These are phyloP conservation scores for Nitzschia palea DNA, from an alignment of 108 stramenopile genomes.

Conservation along the genomic window DNA sequence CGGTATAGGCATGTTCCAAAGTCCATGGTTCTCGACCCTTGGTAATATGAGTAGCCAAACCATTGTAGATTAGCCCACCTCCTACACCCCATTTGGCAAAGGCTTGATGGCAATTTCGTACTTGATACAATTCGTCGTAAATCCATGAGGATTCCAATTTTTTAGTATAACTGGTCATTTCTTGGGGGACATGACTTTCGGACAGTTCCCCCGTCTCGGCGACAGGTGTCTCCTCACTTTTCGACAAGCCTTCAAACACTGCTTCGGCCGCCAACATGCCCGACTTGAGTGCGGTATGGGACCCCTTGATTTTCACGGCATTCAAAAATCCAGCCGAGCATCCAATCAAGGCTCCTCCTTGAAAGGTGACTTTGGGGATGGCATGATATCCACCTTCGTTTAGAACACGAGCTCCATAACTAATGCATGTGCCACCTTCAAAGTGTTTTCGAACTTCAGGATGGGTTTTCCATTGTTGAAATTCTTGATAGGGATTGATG, in stretches of 20 bases:
- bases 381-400: constrained; percentile 98
- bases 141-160: constrained; percentile 92
- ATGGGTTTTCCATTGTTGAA: constrained; percentile 98
- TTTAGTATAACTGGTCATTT: constrained; percentile 58
- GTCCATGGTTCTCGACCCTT: constrained; percentile 98
- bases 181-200: constrained; percentile 41
- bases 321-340: constrained; percentile 98
- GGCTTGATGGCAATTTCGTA: constrained; percentile 96
- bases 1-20: constrained; percentile 54
- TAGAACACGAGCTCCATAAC: constrained; percentile 96
- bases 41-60: constrained; percentile 87
- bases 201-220: constrained; percentile 66
- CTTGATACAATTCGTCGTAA: constrained; percentile 88
- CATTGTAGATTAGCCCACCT: constrained; percentile 90
- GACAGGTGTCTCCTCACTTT: constrained; percentile 66
- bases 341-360: constrained; percentile 91
- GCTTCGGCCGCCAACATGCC: constrained; percentile 96
- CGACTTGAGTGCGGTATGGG: constrained; percentile 97
- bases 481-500: constrained; percentile 97
- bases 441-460: constrained; percentile 85
- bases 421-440: constrained; percentile 93
- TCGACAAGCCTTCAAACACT: constrained; percentile 70
- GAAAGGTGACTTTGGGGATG: constrained; percentile 95
- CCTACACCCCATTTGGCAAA: constrained; percentile 92
- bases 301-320: constrained; percentile 98